A percentile compares a stretch with the other conserved stretches of the same genome.
These are phyloP conservation scores for Microcyclosporella mali DNA, from an alignment of 2,329 filamentous ascomycete species.

Conservation along the genomic window DNA sequence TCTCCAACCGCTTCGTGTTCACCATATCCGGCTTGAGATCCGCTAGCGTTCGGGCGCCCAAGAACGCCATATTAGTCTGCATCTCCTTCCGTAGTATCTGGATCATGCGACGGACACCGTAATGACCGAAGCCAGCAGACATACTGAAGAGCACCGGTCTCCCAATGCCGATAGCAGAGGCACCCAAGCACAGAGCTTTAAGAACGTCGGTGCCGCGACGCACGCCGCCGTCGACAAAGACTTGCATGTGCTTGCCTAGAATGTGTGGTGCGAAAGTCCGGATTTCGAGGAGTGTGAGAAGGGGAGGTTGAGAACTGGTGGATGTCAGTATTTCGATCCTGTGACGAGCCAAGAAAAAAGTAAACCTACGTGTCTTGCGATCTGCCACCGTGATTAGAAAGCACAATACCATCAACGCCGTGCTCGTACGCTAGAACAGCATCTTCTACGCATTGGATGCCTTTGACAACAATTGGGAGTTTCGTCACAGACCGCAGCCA, in stretches of 20 bases:
- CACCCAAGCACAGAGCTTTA: constrained; percentile 60
- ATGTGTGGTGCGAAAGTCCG: constrained; percentile 52
- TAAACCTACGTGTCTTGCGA: constrained; percentile 38
- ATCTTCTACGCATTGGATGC: constrained; percentile 36
- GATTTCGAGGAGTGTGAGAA: constrained; percentile 58
- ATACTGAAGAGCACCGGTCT: constrained; percentile 51
- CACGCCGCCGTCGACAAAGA: constrained; percentile 60
- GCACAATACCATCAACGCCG: constrained; percentile 39
- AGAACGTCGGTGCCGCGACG: constrained; percentile 60
- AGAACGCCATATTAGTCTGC: constrained; percentile 58
- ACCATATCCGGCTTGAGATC: constrained; percentile 55
- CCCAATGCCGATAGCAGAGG: constrained; percentile 56
- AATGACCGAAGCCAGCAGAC: constrained; percentile 52
- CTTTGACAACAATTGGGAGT: constrained; percentile 34
- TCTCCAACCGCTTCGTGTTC: constrained; percentile 35
- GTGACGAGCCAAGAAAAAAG: too few relatives aligned
- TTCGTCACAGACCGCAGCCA: constrained; percentile 24
- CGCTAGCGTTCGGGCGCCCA: constrained; percentile 53
- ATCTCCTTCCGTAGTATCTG: constrained; percentile 50
- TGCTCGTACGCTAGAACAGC: constrained; percentile 36
- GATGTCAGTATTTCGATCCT: neutral
- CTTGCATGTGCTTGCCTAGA: constrained; percentile 33
- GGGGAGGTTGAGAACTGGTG: constrained; percentile 40
- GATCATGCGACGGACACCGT: constrained; percentile 44
- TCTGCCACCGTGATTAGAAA: constrained; percentile 47